These are phyloP conservation scores for Vitellaria paradoxa DNA, from an alignment of 179 eudicot genomes.

Conservation along the genomic window DNA sequence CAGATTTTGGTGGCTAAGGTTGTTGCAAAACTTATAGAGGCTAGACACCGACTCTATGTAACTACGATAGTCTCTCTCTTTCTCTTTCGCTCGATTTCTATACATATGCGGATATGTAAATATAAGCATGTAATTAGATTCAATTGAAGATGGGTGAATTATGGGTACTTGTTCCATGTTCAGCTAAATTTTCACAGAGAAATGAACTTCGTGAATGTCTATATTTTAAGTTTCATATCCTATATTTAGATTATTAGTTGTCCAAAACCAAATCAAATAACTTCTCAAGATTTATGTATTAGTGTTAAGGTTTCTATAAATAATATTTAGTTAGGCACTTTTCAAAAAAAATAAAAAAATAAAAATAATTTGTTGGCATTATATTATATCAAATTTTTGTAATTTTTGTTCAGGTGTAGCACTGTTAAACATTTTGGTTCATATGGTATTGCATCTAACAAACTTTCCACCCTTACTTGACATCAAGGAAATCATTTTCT, in stretches of 20 bases:
- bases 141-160: slow-evolving; percentile 1
- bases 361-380: neutral
- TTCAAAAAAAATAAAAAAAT: no score
- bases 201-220: neutral
- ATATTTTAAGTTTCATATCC: neutral
- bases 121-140: neutral
- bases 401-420: neutral
- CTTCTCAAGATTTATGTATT: neutral
- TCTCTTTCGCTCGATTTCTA: neutral
- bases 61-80: slow-evolving; percentile 27
- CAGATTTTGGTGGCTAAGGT: no score
- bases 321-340: no score
- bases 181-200: neutral
- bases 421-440: neutral
- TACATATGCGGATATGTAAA: neutral
- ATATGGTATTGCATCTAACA: no score
- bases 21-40: slow-evolving; percentile 9
- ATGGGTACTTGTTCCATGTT: neutral
- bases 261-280: neutral
- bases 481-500: neutral
- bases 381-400: neutral
- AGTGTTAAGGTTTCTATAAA: neutral
- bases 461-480: neutral
- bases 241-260: neutral
- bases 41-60: slow-evolving; percentile 38